Conservation (phyloP, 768 basidiomycete species). For the Rhodotorula babjevae region DNA sequence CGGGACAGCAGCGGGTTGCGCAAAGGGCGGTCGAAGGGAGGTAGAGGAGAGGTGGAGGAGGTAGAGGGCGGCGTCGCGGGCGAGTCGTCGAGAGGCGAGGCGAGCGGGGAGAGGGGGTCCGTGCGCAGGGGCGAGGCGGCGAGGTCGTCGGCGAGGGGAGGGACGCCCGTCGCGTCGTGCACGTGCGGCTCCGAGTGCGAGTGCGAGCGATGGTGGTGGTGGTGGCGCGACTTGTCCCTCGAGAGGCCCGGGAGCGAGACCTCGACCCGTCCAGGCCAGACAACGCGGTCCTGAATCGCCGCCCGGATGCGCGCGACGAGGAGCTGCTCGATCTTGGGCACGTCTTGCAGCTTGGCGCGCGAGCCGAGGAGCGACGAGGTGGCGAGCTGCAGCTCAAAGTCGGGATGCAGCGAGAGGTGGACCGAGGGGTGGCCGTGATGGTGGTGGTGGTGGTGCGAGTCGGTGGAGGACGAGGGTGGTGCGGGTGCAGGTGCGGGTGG, state of each 20-base stretch:
- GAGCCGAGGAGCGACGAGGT: conserved; percentile 91
- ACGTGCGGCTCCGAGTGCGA: not conserved
- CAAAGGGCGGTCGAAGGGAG: not conserved
- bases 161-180: not conserved
- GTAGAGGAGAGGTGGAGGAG: not conserved
- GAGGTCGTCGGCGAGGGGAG: not conserved
- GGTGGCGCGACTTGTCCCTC: not conserved
- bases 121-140: not conserved
- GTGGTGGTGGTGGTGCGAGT: not conserved
- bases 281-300: conserved; percentile 47
- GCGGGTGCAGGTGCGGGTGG: not conserved
- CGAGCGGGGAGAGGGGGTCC: not conserved
- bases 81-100: not conserved
- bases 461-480: not conserved
- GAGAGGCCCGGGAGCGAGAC: conserved; percentile 18
- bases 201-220: not conserved
- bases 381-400: conserved; percentile 78
- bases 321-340: conserved; percentile 93
- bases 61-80: not conserved
- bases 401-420: conserved; percentile 74
- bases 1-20: not conserved
- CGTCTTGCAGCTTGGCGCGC: conserved; percentile 93
- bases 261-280: conserved; percentile 37
- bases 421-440: conserved; percentile 53
- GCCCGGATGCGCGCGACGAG: conserved; percentile 77